A percentile compares a stretch with the other conserved stretches of the same genome.
These are phyloP conservation scores for Lobulomyces angularis DNA, from an alignment of 192 early-diverging fungal species.

Conservation along the genomic window DNA sequence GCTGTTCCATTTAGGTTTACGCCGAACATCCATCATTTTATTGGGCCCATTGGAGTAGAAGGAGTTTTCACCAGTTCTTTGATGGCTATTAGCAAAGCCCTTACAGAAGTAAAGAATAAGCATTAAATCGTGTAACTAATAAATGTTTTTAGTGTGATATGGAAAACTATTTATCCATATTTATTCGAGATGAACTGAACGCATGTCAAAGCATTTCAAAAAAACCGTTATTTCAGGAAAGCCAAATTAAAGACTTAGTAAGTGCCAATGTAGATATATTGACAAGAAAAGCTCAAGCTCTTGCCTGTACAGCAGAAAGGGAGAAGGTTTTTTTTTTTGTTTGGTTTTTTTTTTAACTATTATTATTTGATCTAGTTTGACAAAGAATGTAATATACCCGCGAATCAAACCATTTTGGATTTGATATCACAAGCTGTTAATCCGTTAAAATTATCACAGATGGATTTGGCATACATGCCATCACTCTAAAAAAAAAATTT, in stretches of 20 bases:
- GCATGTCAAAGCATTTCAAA: constrained; percentile 49
- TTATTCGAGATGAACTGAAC: constrained; percentile 87
- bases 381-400: constrained; percentile 30
- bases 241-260: constrained; percentile 53
- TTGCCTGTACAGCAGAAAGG: constrained; percentile 61
- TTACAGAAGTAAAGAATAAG: constrained; percentile 59
- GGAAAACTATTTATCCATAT: constrained; percentile 86
- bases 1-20: constrained; percentile 95
- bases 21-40: constrained; percentile 91
- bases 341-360: neutral
- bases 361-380: neutral
- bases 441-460: constrained; percentile 83
- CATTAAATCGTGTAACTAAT: neutral
- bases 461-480: constrained; percentile 90
- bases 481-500: constrained; percentile 66
- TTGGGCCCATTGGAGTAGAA: constrained; percentile 85
- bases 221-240: constrained; percentile 45
- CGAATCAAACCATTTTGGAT: constrained; percentile 79
- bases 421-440: constrained; percentile 81
- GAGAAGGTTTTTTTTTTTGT: constrained; percentile 44
- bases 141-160: constrained; percentile 50
- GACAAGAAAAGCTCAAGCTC: constrained; percentile 48
- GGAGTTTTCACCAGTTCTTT: constrained; percentile 76
- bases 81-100: constrained; percentile 68
- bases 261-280: constrained; percentile 59